Evolutionary conservation across 352 stramenopile genomes (phyloP), one percentile per base, ranked within the genome.

Genomic region (Globisporangium lucens): DNA sequence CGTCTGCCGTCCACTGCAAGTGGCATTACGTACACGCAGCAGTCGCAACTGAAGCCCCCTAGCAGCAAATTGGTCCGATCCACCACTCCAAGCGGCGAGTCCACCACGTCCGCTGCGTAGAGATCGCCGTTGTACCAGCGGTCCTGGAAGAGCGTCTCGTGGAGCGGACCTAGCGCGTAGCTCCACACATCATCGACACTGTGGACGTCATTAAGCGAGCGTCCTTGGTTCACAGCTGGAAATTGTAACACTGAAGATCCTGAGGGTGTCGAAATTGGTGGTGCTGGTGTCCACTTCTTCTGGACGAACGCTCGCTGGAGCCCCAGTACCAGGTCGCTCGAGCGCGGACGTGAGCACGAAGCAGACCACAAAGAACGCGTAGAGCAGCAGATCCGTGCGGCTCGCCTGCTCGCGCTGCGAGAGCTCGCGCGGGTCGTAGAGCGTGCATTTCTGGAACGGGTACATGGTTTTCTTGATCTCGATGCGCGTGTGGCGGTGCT

Each of bases 401-500:
- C 76, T 85, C 29, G 78, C 65, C 29, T 74, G 75, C 30, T 90
- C 83, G 9, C 83, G 77, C 20, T 70, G 60, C 20, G 79, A 71
- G 4, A 89, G 68, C 62, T 88, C 81, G 13, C 68, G 66, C 15
- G 75, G 52, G 58, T 93, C 85, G 56, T 83, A 84, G 2, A 93
- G 69, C 58, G 83, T 82, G 60, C 82, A 91, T 53, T 87, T 87
- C n/a, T 91, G 78, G 46, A 91, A 91, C 49, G 72, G 71, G 35
- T 78, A 75, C n/a, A 93, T 69, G 7, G 78, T 85, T 29, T 69
- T 72, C 64, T 89, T 87, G 71, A 93, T 85, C 63, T 80, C 74
- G 15, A 90, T 57, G 0, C 85, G 82, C 0, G 85, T 91, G 52
- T 93, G 83, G 9, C 80, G 75, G 53, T 91, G 83, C 61, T 85